Evolutionary conservation across 805 yeast species (phyloP), one percentile per base, ranked within the genome.

Genomic region (Myxozyma sirexii): DNA sequence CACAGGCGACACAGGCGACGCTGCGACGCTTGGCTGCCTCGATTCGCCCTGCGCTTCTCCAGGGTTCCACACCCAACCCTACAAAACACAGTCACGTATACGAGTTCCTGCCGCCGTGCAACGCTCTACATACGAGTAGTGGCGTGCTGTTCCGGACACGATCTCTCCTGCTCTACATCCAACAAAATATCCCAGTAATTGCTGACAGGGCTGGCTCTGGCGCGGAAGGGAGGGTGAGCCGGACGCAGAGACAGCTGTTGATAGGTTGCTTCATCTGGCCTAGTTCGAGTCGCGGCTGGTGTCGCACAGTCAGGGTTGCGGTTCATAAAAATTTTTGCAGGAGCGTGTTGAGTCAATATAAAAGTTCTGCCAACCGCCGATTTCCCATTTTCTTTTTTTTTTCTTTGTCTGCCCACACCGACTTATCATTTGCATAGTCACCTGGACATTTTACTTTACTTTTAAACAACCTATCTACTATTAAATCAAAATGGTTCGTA

Each of bases 341-440:
- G 44, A 47, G 55, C 43, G 15, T 54, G 53, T 26, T 43, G 43
- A 42, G 39, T 33, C 45, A 21, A 38, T 57, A 60, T 60, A 60
- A 46, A 55, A 44, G 57, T 27, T 17, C 52, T 42, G 55, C 56
- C 60, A 51, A 57, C 47, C 57, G 33, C 46, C 31, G 51, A 47
- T 42, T 47, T 50, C 53, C 47, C 26, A 19, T 61, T 67, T 70
- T 65, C 64, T 64, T 62, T 63, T 67, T 66, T 68, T 60, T 69
- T 69, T 72, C 74, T 57, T 69, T 67, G 75, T 74, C 76, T 52
- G 71, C 76, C 74, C 76, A 73, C 76, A 73, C 76, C 76, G 53
- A 48, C 68, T 76, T 71, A 73, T 73, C 74, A 72, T 69, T 61
- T 50, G 76, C 76, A 72, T 72, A 74, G 73, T 76, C 68, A 60